Conservation (phyloP, 495 filamentous ascomycete species). For the Neurospora africana region DNA sequence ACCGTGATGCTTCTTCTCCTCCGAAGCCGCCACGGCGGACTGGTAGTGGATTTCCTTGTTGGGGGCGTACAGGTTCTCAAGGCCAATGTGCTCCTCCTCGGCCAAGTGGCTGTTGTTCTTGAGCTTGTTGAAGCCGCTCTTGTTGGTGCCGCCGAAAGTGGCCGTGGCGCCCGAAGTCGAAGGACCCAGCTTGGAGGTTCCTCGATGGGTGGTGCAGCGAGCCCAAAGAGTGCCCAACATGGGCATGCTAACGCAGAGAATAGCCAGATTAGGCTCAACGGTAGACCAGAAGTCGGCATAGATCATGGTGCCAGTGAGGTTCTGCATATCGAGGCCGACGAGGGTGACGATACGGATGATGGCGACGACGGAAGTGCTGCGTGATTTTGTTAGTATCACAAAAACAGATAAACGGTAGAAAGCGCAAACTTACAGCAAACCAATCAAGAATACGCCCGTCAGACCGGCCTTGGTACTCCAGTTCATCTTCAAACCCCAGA, state of each 20-base stretch:
- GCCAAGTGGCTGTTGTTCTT: neutral
- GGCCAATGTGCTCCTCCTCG: neutral
- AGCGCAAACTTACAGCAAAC: conserved; percentile 9
- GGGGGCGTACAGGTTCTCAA: conserved; percentile 10
- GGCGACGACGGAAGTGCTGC: conserved; percentile 8
- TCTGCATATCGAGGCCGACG: conserved; percentile 7
- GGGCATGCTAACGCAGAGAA: conserved; percentile 25
- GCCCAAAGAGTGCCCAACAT: conserved; percentile 13
- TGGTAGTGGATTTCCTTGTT: conserved; percentile 7
- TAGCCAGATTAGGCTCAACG: conserved; percentile 20
- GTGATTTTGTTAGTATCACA: neutral
- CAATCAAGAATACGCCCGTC: conserved; percentile 19
- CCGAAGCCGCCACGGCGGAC: conserved; percentile 1
- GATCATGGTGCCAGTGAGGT: conserved; percentile 18
- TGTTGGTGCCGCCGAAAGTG: conserved; percentile 1
- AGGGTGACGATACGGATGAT: conserved; percentile 21
- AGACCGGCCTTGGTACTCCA: conserved; percentile 12
- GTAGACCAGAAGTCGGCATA: conserved; percentile 23
- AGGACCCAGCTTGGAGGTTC: conserved; percentile 9
- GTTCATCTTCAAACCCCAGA: conserved; percentile 16
- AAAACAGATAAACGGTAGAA: neutral
- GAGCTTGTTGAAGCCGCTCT: conserved; percentile 8
- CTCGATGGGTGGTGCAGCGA: conserved; percentile 4
- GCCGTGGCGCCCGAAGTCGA: neutral
- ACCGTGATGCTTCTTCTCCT: neutral